Evolutionary conservation across 306 rosid genomes (phyloP), one percentile per base, ranked within the genome.

Genomic region (Quercus agrifolia): DNA sequence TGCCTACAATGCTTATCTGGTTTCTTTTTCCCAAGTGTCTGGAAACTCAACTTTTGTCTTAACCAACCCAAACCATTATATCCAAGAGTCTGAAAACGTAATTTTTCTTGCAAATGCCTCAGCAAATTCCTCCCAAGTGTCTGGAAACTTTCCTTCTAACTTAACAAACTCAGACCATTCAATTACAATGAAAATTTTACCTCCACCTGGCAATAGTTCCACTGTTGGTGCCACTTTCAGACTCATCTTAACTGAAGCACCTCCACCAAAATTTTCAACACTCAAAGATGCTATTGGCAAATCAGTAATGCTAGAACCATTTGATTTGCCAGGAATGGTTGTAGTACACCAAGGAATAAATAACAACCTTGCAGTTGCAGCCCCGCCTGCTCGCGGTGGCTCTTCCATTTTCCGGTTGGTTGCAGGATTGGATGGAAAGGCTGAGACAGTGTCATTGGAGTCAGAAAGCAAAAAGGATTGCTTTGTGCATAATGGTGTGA

Each of bases 171-270:
- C 85, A 80, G 90, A 91, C 67, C 88, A 85, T 55, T 71, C 94
- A 0, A 64, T 96, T 25, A 31, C 77, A 3, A 78, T 93, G 93
- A 84, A 90, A 51, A 63, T 76, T 0, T 31, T 82, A 41, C 92
- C 96, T 1, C 63, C 56, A 77, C 51, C 82, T 4, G 96, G 97
- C 82, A 85, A 95, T 1, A 87, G 81, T 27, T 59, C 76, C 0
- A 80, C 90, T 41, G 77, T 56, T 64, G 78, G 71, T n/a, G 90
- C 92, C 56, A 96, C 96, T 59, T 91, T 93, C 81, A 91, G 99
- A 84, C 89, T 96, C 74, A 54, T 88, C 82, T 70, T 11, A 27
- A 59, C 20, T 2, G 90, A 80, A 70, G 63, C 79, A 6, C 56
- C 91, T 49, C 68, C 79, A n/a, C 67, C 81, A 28, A 49, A 72